Conservation (phyloP, 805 yeast species). For the Starmerella gropengiesseri region DNA sequence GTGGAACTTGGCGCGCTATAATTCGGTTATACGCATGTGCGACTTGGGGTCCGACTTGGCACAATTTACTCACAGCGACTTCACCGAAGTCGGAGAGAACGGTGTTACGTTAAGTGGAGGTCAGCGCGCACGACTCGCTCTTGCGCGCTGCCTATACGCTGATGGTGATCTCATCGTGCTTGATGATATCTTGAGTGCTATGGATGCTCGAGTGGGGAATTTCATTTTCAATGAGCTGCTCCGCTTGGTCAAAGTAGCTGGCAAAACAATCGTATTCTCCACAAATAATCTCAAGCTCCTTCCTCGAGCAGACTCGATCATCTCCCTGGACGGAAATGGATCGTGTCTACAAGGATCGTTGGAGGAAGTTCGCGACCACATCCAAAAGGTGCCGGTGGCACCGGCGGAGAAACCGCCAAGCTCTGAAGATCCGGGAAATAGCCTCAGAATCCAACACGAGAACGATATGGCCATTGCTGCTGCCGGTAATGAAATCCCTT, state of each 20-base stretch:
- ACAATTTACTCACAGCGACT: constrained; percentile 15
- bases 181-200: constrained; percentile 82
- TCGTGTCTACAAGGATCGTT: constrained; percentile 45
- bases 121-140: constrained; percentile 71
- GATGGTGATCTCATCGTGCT: constrained; percentile 51
- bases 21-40: constrained; percentile 9
- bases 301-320: constrained; percentile 54
- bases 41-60: constrained; percentile 15
- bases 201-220: constrained; percentile 76
- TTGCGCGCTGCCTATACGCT: constrained; percentile 70
- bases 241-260: constrained; percentile 42
- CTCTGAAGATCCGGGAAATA: no score
- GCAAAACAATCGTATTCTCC: constrained; percentile 61
- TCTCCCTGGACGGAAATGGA: constrained; percentile 54
- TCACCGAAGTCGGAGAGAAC: constrained; percentile 65
- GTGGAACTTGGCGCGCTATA: constrained; percentile 10
- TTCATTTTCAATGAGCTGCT: constrained; percentile 56
- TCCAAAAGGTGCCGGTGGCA: no score
- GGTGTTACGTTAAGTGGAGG: constrained; percentile 85
- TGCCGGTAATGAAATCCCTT: no score
- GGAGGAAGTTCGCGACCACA: neutral
- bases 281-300: constrained; percentile 72
- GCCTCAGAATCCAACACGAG: no score
- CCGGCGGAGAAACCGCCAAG: no score
- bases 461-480: no score